phyloP scores from a whole-genome alignment of 176 grass and related monocot genomes.

The Aegilops speltoides region DNA sequence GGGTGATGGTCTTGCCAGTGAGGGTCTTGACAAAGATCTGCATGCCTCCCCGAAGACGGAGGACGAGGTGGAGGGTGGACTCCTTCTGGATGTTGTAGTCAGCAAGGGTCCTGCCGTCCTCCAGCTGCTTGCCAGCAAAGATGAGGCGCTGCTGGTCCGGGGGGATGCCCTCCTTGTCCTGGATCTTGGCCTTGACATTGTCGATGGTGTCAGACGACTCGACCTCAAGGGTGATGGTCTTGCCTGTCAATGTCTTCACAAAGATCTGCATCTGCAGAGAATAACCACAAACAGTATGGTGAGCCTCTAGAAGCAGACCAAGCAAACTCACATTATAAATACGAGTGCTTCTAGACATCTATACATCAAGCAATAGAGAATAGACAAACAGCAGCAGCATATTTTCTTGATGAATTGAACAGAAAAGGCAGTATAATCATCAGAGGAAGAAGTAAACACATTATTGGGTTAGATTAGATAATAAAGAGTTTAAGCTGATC shows the following conservation, averaged over 20 bases:
- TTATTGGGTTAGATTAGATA: too few relatives aligned
- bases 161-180: slow-evolving; percentile 72
- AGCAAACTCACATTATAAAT: too few relatives aligned
- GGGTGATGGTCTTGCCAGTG: slow-evolving; percentile 56
- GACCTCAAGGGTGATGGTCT: slow-evolving; percentile 59
- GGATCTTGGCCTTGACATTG: slow-evolving; percentile 44
- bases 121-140: slow-evolving; percentile 59
- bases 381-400: too few relatives aligned
- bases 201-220: slow-evolving; percentile 43
- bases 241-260: slow-evolving; percentile 37
- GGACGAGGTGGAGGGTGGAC: slow-evolving; percentile 44
- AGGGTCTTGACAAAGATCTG: slow-evolving; percentile 37
- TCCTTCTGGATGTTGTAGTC: slow-evolving; percentile 85
- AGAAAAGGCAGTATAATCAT: too few relatives aligned
- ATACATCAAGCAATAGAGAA: too few relatives aligned
- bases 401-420: too few relatives aligned
- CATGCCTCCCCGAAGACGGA: slow-evolving; percentile 51
- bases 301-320: not conserved
- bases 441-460: too few relatives aligned
- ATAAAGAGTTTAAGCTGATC: too few relatives aligned
- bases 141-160: slow-evolving; percentile 69
- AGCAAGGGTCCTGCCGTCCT: slow-evolving; percentile 61
- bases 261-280: slow-evolving; percentile 60
- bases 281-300: not conserved
- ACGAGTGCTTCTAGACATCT: too few relatives aligned